Conservation (phyloP, 441 rosid genomes). For the Gossypium gossypioides region DNA sequence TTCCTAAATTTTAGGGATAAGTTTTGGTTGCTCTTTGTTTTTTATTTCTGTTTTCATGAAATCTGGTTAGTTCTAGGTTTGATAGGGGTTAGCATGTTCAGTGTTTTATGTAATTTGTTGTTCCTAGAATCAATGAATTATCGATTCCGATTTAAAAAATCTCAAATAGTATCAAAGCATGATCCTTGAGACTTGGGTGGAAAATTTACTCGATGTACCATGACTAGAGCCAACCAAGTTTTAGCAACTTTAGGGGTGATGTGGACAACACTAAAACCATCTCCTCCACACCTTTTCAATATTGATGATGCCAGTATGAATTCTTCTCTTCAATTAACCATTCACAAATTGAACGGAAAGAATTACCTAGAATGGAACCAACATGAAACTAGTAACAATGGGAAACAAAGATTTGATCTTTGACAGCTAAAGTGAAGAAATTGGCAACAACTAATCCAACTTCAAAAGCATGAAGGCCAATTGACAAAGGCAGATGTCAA, state of each 20-base stretch:
- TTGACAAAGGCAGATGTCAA: not conserved
- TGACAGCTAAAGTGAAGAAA: not conserved
- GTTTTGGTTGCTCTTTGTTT: not conserved
- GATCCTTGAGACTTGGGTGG: not conserved
- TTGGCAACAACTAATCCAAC: not conserved
- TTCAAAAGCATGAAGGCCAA: not conserved
- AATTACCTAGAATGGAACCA: not conserved
- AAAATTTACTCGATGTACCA: not conserved
- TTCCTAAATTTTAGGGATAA: not conserved
- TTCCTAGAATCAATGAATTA: not conserved
- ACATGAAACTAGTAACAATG: not conserved
- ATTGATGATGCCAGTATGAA: not conserved
- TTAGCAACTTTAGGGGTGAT: not conserved
- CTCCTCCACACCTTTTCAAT: not conserved
- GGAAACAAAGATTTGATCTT: not conserved
- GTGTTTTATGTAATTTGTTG: not conserved
- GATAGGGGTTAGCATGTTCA: not conserved
- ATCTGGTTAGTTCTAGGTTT: not conserved
- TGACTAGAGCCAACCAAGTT: not conserved
- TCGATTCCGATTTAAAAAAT: not conserved
- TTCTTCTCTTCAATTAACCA: not conserved
- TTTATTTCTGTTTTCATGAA: not conserved
- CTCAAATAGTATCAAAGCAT: not conserved
- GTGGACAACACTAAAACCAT: not conserved
- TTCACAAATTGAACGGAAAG: not conserved